Evolutionary conservation across 257 asterid species (phyloP).

Genomic region (Catharanthus roseus): DNA sequence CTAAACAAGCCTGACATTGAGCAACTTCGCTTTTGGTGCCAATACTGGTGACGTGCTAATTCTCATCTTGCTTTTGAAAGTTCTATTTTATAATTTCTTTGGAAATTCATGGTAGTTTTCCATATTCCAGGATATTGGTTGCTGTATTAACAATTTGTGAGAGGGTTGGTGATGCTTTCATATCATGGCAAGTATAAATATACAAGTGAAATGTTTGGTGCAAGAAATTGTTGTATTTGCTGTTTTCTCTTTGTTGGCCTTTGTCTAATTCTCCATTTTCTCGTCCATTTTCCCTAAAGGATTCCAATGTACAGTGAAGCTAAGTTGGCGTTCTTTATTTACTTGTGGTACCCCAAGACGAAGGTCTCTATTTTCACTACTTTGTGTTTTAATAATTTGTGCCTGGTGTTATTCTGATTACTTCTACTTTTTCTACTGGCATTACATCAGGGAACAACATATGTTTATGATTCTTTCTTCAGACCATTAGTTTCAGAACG

Average conservation of each 20-base stretch:
- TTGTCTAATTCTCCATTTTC: not conserved
- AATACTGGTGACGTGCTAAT: constrained; percentile 56
- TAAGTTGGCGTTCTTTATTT: constrained; percentile 87
- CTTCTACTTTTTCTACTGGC: constrained; percentile 17
- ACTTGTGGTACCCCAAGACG: constrained; percentile 93
- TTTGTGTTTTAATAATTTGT: constrained; percentile 11
- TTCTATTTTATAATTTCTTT: constrained; percentile 15
- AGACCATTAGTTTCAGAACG: constrained; percentile 75
- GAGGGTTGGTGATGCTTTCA: constrained; percentile 75
- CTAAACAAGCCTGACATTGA: constrained; percentile 83
- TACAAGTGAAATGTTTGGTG: not conserved
- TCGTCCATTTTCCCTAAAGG: constrained; percentile 38
- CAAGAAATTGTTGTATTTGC: not conserved
- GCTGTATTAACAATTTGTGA: constrained; percentile 82
- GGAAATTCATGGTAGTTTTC: constrained; percentile 2
- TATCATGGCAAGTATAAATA: constrained; percentile 64
- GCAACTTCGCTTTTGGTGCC: constrained; percentile 96
- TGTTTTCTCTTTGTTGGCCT: constrained; percentile 6
- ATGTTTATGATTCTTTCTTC: constrained; percentile 86
- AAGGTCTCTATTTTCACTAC: constrained; percentile 45
- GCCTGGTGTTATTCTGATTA: constrained; percentile 3
- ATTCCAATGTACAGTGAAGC: constrained; percentile 98
- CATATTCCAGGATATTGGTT: constrained; percentile 73
- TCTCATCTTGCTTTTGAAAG: not conserved
- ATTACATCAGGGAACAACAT: constrained; percentile 78